Percentiles rank a stretch among this genome's conserved stretches.
Conservation (phyloP, 129 eudicot species). For the Flaveria ramosissima region DNA sequence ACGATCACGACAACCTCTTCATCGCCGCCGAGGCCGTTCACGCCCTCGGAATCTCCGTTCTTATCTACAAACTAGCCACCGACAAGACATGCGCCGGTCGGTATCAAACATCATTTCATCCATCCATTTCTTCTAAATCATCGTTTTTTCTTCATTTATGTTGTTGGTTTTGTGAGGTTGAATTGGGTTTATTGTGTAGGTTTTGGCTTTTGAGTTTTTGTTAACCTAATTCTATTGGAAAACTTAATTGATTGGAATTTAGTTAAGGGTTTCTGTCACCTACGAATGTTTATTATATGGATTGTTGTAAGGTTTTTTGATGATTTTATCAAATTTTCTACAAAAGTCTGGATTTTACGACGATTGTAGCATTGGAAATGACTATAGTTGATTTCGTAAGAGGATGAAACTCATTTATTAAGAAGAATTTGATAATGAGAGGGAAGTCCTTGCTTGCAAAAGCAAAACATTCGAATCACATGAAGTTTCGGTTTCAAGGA, state of each 20-base stretch:
- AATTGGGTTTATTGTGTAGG: not conserved
- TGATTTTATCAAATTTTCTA: not conserved
- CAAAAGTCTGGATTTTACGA: not conserved
- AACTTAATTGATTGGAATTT: not conserved
- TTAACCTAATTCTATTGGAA: not conserved
- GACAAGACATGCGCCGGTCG: conserved; percentile 81
- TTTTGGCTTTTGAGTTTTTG: not conserved
- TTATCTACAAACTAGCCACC: conserved; percentile 65
- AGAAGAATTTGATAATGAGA: not conserved
- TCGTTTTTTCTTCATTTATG: not conserved
- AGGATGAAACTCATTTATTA: conserved; percentile 9
- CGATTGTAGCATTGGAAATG: too few species aligned
- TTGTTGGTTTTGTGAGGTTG: not conserved
- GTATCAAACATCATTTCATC: not conserved
- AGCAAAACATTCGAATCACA: not conserved
- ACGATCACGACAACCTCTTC: conserved; percentile 75
- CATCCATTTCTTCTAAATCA: too few species aligned
- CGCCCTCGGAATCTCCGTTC: conserved; percentile 65
- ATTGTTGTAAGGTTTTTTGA: conserved; percentile 14
- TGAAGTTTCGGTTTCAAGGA: too few species aligned
- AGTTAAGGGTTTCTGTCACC: not conserved
- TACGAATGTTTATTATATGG: conserved; percentile 1
- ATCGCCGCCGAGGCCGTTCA: conserved; percentile 76
- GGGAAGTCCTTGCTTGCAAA: not conserved
- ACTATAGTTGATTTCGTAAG: not conserved